phyloP scores from a whole-genome alignment of 1,284 basidiomycete species.

The Porphyrellus sp. region DNA sequence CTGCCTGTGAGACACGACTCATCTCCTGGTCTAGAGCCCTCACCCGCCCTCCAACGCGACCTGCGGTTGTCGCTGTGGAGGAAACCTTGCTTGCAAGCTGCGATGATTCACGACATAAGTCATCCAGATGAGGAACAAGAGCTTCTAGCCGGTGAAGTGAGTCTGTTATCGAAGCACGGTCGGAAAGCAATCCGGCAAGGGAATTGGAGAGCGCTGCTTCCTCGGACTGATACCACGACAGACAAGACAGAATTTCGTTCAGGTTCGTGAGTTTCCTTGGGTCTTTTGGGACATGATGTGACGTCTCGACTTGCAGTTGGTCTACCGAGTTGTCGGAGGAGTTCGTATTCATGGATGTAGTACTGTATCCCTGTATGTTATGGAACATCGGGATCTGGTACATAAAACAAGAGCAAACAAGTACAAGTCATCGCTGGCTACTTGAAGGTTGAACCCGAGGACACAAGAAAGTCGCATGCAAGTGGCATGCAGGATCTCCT shows the following conservation, averaged over 20 bases:
- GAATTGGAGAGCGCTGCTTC: constrained; percentile 76
- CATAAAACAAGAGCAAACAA: background rate
- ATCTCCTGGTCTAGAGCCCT: constrained; percentile 88
- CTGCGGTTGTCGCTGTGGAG: constrained; percentile 77
- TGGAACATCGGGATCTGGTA: background rate
- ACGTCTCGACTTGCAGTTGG: constrained; percentile 10
- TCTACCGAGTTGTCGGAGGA: constrained; percentile 10
- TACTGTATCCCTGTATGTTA: background rate
- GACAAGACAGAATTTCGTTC: constrained; percentile 64
- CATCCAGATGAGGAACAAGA: constrained; percentile 63
- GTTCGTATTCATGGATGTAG: constrained; percentile 10
- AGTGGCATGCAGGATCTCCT: too few species aligned
- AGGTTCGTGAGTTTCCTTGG: constrained; percentile 58
- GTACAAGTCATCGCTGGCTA: background rate
- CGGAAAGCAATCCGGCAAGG: constrained; percentile 70
- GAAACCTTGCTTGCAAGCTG: constrained; percentile 58
- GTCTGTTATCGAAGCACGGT: constrained; percentile 61
- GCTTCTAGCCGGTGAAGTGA: constrained; percentile 64
- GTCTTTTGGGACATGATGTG: constrained; percentile 30
- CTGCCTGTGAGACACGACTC: constrained; percentile 79
- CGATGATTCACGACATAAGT: constrained; percentile 60
- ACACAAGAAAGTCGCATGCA: too few species aligned
- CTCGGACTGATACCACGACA: constrained; percentile 75
- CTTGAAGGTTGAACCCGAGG: too few species aligned
- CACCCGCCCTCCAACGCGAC: constrained; percentile 87